Evolutionary conservation across 192 early-diverging fungal species (phyloP), one percentile per base, ranked within the genome.

Genomic region (Geranomyces michiganensis): DNA sequence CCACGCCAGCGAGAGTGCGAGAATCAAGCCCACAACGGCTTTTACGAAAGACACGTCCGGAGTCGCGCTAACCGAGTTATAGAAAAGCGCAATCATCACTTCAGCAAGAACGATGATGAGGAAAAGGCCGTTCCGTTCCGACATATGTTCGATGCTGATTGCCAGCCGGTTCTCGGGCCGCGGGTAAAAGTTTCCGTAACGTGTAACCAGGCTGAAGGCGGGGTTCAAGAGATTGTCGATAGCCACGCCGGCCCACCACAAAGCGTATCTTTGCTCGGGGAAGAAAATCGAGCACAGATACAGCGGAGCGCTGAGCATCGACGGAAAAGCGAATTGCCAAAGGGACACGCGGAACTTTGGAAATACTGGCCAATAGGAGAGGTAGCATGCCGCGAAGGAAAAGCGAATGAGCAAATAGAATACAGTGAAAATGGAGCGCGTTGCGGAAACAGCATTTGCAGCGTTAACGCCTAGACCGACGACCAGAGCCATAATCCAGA

Each of bases 401-500:
- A 61, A 33, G 32, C 59, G 59, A 32, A 33, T 61, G 15, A 61
- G 59, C 6, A 61, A 26, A 26, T 61, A 61, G 59, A 61, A 61
- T n/a, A 61, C 32, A 7, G 31, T 61, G 59, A 31, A 33, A n/a
- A 31, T 27, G 59, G 32, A 19, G 24, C 29, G 59, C 3, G 59
- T 61, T 26, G 59, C 2, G 8, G 59, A 27, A 31, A 33, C 19
- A 26, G 29, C 59, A 7, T 61, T n/a, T 2, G 59, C 29, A 26
- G 17, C 2, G 59, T 61, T 61, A 3, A 61, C 31, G 8, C 59
- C 59, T 19, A 61, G 32, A 19, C 59, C 59, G 32, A 61, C 59
- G 59, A 61, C 29, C 31, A 61, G 32, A 1, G 59, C 59, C 59
- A 61, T 61, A 26, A 61, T 61, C 59, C 59, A 61, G 19, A 61